These are phyloP conservation scores for Pestalotiopsis sp. DNA, from an alignment of 2,329 filamentous ascomycete species.

Conservation along the genomic window DNA sequence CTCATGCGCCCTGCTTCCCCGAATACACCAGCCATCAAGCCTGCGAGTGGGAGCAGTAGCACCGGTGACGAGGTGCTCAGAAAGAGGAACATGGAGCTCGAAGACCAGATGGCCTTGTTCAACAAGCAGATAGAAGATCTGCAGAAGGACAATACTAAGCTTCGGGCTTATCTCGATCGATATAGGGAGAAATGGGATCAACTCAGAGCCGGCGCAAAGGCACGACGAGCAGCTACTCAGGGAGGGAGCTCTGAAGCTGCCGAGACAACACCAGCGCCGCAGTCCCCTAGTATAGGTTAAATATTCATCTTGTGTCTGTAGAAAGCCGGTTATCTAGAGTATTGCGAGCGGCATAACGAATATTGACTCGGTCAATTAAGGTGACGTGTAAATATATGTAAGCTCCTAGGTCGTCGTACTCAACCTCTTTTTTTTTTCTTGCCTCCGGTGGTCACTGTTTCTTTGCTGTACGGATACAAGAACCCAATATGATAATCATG, in stretches of 20 bases:
- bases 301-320: not conserved
- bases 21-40: conserved; percentile 27
- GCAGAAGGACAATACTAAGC: conserved; percentile 60
- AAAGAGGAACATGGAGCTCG: conserved; percentile 61
- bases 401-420: too few relatives aligned
- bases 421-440: too few relatives aligned
- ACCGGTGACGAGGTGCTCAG: conserved; percentile 42
- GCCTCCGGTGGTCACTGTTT: too few relatives aligned
- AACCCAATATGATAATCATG: too few relatives aligned
- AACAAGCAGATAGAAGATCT: conserved; percentile 64
- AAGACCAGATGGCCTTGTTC: conserved; percentile 61
- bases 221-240: conserved; percentile 35
- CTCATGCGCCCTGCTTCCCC: conserved; percentile 60
- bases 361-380: too few relatives aligned
- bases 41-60: conserved; percentile 26
- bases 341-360: not conserved
- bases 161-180: conserved; percentile 55
- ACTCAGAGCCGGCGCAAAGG: conserved; percentile 62
- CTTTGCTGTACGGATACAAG: too few relatives aligned
- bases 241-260: conserved; percentile 13
- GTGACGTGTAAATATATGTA: too few relatives aligned
- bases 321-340: not conserved
- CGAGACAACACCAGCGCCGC: not conserved
- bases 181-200: conserved; percentile 63
- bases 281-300: conserved; percentile 11